Conservation (phyloP, 257 asterid genomes). For the Solanum lycopersicoides region DNA sequence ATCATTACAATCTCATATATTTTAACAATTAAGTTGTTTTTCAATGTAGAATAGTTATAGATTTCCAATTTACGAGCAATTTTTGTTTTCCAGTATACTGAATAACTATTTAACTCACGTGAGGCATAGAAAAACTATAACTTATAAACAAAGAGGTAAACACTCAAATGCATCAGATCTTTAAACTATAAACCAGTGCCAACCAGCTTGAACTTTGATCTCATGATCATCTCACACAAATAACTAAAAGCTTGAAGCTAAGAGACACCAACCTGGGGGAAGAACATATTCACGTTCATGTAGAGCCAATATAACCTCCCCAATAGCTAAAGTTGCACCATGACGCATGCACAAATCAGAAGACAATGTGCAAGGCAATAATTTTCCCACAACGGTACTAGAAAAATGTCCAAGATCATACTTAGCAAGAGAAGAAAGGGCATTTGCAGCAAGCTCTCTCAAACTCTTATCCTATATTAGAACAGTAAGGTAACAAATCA, state of each 20-base stretch:
- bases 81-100: neutral
- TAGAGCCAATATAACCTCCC: slow-evolving; percentile 80
- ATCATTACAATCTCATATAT: neutral
- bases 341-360: slow-evolving; percentile 96
- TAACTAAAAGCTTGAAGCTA: neutral
- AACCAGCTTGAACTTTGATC: neutral
- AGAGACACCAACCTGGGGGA: slow-evolving; percentile 46
- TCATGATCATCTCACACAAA: neutral
- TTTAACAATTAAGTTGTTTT: neutral
- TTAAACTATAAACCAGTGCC: neutral
- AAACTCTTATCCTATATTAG: slow-evolving; percentile 75
- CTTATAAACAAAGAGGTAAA: neutral
- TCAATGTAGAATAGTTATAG: neutral
- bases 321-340: slow-evolving; percentile 90
- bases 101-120: neutral
- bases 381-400: slow-evolving; percentile 43
- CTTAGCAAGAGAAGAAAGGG: slow-evolving; percentile 76
- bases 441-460: slow-evolving; percentile 91
- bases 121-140: neutral
- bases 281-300: slow-evolving; percentile 45
- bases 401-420: slow-evolving; percentile 81
- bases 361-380: slow-evolving; percentile 77
- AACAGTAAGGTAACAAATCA: slow-evolving; percentile 11
- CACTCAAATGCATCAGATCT: neutral
- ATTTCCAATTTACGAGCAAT: neutral